These are phyloP conservation scores for Passiflora organensis DNA, from an alignment of 345 rosid species.

Conservation along the genomic window DNA sequence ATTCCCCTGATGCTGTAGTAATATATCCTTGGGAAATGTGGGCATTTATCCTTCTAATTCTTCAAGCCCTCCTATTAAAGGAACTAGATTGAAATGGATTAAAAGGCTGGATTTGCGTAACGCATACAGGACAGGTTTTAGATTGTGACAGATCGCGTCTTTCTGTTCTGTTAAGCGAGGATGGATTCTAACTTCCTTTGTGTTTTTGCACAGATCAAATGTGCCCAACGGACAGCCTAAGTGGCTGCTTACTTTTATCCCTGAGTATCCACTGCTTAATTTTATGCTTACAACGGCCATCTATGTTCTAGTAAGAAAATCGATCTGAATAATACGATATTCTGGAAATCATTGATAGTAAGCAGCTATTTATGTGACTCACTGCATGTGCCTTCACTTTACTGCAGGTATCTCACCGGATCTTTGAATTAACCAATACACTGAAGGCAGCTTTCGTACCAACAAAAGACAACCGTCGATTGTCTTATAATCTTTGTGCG, in stretches of 20 bases:
- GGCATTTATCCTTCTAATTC: too few species aligned
- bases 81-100: background rate
- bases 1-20: too few species aligned
- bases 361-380: background rate
- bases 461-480: constrained; percentile 58
- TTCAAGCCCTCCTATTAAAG: too few species aligned
- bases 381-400: constrained; percentile 9
- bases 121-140: background rate
- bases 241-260: constrained; percentile 92
- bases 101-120: background rate
- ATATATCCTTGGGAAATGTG: too few species aligned
- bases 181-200: constrained; percentile 1
- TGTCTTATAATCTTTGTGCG: constrained; percentile 56
- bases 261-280: constrained; percentile 83
- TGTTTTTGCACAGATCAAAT: constrained; percentile 53
- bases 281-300: constrained; percentile 94
- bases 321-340: background rate
- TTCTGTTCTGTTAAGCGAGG: background rate
- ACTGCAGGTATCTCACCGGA: constrained; percentile 70
- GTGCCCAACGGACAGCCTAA: constrained; percentile 91
- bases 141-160: background rate
- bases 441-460: constrained; percentile 74
- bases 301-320: constrained; percentile 61
- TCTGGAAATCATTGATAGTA: background rate
- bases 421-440: constrained; percentile 72